phyloP scores from a whole-genome alignment of 768 basidiomycete species.

The Termitomyces sp. region DNA sequence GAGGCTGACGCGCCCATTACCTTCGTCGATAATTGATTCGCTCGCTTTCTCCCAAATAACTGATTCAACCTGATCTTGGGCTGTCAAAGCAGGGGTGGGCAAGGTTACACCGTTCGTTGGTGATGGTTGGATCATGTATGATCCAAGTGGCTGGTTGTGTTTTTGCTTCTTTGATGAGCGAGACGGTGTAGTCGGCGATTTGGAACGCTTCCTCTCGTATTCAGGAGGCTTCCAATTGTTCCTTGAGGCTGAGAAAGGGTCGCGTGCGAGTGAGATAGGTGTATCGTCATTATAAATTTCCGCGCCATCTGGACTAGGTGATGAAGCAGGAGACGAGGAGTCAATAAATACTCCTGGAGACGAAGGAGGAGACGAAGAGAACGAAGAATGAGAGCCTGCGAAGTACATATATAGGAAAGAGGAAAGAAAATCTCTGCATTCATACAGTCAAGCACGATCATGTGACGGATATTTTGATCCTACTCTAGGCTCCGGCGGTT shows the following conservation, averaged over 20 bases:
- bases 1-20: conserved; percentile 49
- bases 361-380: conserved; percentile 47
- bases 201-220: conserved; percentile 36
- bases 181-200: conserved; percentile 12
- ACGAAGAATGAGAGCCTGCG: conserved; percentile 21
- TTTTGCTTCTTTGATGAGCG: conserved; percentile 14
- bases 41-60: conserved; percentile 48
- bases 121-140: not conserved
- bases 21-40: conserved; percentile 40
- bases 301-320: conserved; percentile 21
- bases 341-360: conserved; percentile 35
- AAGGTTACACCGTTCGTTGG: not conserved
- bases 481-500: too few species aligned
- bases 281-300: conserved; percentile 9
- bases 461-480: too few species aligned
- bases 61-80: conserved; percentile 27
- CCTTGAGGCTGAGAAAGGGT: conserved; percentile 47
- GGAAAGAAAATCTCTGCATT: not conserved
- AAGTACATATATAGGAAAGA: conserved; percentile 13
- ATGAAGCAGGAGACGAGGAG: conserved; percentile 26
- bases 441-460: conserved; percentile 11
- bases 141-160: conserved; percentile 6
- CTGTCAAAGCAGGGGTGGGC: conserved; percentile 4
- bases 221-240: conserved; percentile 37
- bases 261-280: conserved; percentile 33